Conservation (phyloP, 2,329 filamentous ascomycete species). For the Diaporthe amygdali region DNA sequence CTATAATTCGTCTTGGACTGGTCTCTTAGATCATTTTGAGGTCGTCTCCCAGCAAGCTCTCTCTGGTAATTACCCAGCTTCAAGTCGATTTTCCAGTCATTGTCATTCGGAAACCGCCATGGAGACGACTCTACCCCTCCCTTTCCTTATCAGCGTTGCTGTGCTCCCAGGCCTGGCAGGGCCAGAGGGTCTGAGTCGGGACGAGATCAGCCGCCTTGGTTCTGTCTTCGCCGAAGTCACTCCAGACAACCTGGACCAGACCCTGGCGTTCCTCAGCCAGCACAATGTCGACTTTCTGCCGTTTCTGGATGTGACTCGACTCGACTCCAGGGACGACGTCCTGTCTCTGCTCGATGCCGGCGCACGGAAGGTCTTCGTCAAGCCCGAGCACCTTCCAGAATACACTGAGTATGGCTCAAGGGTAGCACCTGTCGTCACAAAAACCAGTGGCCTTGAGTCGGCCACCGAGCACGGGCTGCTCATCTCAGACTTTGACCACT, state of each 20-base stretch:
- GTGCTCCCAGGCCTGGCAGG: slow-evolving; percentile 52
- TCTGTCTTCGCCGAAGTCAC: slow-evolving; percentile 62
- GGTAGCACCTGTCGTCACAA: slow-evolving; percentile 57
- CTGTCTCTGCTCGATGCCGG: slow-evolving; percentile 84
- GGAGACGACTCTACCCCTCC: slow-evolving; percentile 69
- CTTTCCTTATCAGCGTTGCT: slow-evolving; percentile 65
- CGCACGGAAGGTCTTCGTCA: slow-evolving; percentile 83
- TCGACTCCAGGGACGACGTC: slow-evolving; percentile 75
- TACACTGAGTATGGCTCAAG: slow-evolving; percentile 62
- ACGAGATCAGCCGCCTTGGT: slow-evolving; percentile 64
- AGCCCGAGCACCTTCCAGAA: slow-evolving; percentile 67
- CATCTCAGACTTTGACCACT: slow-evolving; percentile 56
- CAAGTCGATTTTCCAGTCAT: neutral
- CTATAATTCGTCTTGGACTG: neutral
- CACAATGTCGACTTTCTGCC: slow-evolving; percentile 61
- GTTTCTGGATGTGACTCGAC: slow-evolving; percentile 77
- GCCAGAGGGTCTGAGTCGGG: slow-evolving; percentile 57
- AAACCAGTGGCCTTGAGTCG: slow-evolving; percentile 30
- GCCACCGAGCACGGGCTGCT: slow-evolving; percentile 55
- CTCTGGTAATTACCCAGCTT: neutral
- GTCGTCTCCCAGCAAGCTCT: neutral
- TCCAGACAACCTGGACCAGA: slow-evolving; percentile 44
- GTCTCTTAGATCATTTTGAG: neutral
- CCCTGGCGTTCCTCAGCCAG: slow-evolving; percentile 52
- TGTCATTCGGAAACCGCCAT: slow-evolving; percentile 43